Base-by-base conservation (phyloP, 495 filamentous ascomycete species). In the Penicillium goetzii region DNA sequence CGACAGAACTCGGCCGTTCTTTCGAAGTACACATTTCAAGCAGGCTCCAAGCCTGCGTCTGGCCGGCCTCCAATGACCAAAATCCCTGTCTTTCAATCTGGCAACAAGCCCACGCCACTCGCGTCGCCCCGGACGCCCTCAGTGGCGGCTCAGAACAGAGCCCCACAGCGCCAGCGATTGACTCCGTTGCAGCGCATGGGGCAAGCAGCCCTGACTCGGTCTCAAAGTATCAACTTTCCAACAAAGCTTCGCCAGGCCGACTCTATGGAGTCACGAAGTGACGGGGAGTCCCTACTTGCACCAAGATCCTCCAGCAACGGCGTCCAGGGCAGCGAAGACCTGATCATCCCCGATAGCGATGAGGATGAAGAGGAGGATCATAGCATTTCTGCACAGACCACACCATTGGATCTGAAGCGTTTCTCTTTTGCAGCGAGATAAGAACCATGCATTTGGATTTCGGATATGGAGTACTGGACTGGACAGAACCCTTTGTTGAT, bases 281-380 rank as follows among this genome's bases (percentile, higher is more conserved):
- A 65, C 15, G 21, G 32, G 2, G 38, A 59, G 7, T 56, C 68
- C 10, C 56, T 58, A 30, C 26, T 63, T 21, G 28, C 57, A 0
- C 59, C 61, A 10, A 63, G 12, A 19, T 54, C 45, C 17, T 62
- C 64, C 10, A 47, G 34, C 15, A 30, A 34, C 21, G 21, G 38
- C 28, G 38, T 63, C 17, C 77, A 83, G 53, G 91, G 92, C 1
- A 94, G 91, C 68, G 92, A 96, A 71, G 92, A 96, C 66, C 73
- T 88, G 49, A 82, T 96, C 19, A 73, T 90, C 3, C 89, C 89
- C 0, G 83, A 89, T 56, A 91, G 89, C 64, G 88, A 91, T 40
- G 88, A 79, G 11, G 86, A 88, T 10, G 81, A 86, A 3, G 78
- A 82, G 28, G 81, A 86, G 1, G 78, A 81, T 38, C 72, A 70